A percentile compares a stretch with the other conserved stretches of the same genome.
phyloP scores from a whole-genome alignment of 2,329 filamentous ascomycete genomes.

The Celoporthe dispersa region DNA sequence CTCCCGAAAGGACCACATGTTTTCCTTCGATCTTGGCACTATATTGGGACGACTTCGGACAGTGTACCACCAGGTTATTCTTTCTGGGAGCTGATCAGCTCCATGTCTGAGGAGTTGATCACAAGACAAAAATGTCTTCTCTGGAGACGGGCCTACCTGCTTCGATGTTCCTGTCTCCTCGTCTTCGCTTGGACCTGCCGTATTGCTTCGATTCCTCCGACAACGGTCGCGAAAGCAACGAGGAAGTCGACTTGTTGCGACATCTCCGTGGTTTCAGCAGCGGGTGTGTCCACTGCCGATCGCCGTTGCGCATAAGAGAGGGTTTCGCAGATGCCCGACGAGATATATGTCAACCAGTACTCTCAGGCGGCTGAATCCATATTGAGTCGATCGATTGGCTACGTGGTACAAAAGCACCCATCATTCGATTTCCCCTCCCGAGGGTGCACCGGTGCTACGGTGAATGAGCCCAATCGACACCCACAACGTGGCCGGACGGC shows the following conservation, averaged over 20 bases:
- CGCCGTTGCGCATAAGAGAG: not conserved
- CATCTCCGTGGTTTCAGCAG: conserved; percentile 9
- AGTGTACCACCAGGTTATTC: conserved; percentile 52
- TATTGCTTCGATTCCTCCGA: conserved; percentile 52
- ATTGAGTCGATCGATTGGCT: conserved; percentile 15
- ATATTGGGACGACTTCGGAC: conserved; percentile 50
- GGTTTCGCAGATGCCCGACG: conserved; percentile 15
- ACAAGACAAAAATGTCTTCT: not conserved
- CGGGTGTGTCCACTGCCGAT: conserved; percentile 11
- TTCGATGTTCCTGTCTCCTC: conserved; percentile 51
- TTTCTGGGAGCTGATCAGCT: conserved; percentile 38
- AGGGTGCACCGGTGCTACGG: conserved; percentile 20
- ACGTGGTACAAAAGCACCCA: conserved; percentile 18
- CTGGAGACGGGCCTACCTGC: conserved; percentile 27
- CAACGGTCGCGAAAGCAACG: conserved; percentile 47
- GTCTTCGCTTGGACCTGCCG: conserved; percentile 51
- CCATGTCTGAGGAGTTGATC: not conserved
- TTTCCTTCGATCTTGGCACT: conserved; percentile 50
- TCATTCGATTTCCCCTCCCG: conserved; percentile 28
- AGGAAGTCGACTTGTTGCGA: conserved; percentile 38
- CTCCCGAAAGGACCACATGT: conserved; percentile 49
- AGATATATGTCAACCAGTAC: conserved; percentile 18
- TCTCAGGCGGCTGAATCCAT: conserved; percentile 10
- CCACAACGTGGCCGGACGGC: conserved; percentile 16
- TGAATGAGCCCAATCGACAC: conserved; percentile 22